Base-by-base conservation (phyloP, 2,329 filamentous ascomycete genomes). In the Pseudogymnoascus sp. region DNA sequence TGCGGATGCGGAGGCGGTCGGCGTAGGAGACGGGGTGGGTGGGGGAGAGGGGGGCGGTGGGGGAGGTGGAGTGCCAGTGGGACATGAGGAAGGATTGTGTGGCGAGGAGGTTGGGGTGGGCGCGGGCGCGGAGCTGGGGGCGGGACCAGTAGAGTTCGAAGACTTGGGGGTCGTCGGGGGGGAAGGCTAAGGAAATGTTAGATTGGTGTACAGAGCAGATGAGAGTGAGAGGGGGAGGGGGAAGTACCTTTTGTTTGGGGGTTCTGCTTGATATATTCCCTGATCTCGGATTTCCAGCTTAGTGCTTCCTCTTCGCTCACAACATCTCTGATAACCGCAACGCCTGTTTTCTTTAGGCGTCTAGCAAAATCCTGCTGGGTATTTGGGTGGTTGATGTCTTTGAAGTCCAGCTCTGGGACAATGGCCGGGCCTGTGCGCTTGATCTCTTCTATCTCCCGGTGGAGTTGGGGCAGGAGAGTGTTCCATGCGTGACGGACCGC, bases 111-210 rank as follows among this genome's bases (percentile, higher is more conserved):
- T 85, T 84, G 0, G 85, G 82, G 70, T 92, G 86, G 0, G 81
- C 76, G n/a, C 89, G 82, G 3, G 87, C 88, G 67, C 82, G 80
- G 47, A 89, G 77, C 72, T 93, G 89, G 1, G 87, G 78, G 1
- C 80, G 79, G 0, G 87, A 88, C 88, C 88, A 91, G 75, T 91
- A 92, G 1, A 92, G 77, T 72, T 91, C 89, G 69, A 84, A 90
- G 5, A 92, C 88, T 50, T 89, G 85, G 0, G 87, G 88, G 44
- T 86, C 80, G 53, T 87, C 77, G 0, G 80, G 74, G 0, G 88
- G 89, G 66, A 90, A 92, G 2, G 85, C 88, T 47, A 11, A 4
- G 17, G 4, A 5, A 8, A 6, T 1, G 26, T 61, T 61, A 60
- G 19, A 15, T 36, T 61, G 44, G 9, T 63, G 4, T 19, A 15